phyloP scores from a whole-genome alignment of 2,329 filamentous ascomycete genomes.

The Fusarium sp. region DNA sequence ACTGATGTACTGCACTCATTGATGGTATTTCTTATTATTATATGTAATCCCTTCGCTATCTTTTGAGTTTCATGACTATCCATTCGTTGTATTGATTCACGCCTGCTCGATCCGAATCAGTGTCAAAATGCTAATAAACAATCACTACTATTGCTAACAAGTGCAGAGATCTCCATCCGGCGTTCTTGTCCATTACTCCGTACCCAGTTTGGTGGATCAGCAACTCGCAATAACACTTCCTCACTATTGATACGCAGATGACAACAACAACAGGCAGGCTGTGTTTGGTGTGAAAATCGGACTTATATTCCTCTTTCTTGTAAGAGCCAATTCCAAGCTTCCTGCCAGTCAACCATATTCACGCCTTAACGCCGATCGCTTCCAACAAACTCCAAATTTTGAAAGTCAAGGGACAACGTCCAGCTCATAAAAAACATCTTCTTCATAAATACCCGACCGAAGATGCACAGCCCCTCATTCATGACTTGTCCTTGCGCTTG shows the following conservation, averaged over 20 bases:
- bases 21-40: not conserved
- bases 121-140: not conserved
- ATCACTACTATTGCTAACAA: not conserved
- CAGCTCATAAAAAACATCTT: not conserved
- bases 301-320: not conserved
- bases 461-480: not conserved
- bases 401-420: not conserved
- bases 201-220: not conserved
- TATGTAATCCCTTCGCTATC: not conserved
- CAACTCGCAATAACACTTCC: not conserved
- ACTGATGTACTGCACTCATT: not conserved
- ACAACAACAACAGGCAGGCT: not conserved
- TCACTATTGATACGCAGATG: not conserved
- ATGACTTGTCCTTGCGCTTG: conserved; percentile 29
- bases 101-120: not conserved
- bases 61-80: not conserved
- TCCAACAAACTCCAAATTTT: not conserved
- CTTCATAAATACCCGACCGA: not conserved
- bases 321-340: not conserved
- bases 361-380: not conserved
- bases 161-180: conserved; percentile 1
- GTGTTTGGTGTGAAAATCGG: not conserved
- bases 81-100: not conserved
- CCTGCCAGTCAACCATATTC: not conserved
- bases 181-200: conserved; percentile 5